phyloP scores from a whole-genome alignment of 345 rosid species.

The Durio zibethinus region DNA sequence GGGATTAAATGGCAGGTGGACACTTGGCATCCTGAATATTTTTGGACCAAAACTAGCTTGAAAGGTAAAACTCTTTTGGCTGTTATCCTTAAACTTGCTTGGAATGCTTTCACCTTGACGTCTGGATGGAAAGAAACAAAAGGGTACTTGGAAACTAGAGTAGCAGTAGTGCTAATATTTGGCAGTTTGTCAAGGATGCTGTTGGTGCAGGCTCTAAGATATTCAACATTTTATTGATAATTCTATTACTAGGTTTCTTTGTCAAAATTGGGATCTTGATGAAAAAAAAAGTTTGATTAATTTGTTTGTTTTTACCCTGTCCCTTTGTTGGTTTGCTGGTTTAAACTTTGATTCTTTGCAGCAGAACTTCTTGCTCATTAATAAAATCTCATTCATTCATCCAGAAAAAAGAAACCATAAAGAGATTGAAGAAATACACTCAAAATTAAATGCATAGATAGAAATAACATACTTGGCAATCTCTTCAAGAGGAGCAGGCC shows the following conservation, averaged over 20 bases:
- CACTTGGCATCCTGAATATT: background rate
- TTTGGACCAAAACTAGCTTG: background rate
- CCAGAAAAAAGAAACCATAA: background rate
- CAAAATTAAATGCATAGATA: conserved; percentile 6
- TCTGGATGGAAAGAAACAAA: background rate
- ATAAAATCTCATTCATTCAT: background rate
- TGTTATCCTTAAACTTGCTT: background rate
- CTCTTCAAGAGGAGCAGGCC: conserved; percentile 74
- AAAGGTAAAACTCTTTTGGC: background rate
- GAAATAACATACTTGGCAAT: conserved; percentile 59
- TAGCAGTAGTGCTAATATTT: background rate
- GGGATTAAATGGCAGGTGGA: background rate
- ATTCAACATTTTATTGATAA: background rate
- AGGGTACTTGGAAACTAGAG: background rate
- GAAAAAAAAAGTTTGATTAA: background rate
- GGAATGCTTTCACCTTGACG: background rate
- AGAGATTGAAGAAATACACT: conserved; percentile 1
- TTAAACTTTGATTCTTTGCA: background rate
- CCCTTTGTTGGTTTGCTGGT: background rate
- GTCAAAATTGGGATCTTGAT: background rate
- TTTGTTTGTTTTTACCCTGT: background rate
- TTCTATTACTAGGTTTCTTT: background rate
- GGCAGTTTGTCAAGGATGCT: background rate
- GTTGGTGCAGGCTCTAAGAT: background rate
- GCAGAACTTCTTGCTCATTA: background rate